phyloP scores from a whole-genome alignment of 1,139 yeast genomes.

The Candida anutae region DNA sequence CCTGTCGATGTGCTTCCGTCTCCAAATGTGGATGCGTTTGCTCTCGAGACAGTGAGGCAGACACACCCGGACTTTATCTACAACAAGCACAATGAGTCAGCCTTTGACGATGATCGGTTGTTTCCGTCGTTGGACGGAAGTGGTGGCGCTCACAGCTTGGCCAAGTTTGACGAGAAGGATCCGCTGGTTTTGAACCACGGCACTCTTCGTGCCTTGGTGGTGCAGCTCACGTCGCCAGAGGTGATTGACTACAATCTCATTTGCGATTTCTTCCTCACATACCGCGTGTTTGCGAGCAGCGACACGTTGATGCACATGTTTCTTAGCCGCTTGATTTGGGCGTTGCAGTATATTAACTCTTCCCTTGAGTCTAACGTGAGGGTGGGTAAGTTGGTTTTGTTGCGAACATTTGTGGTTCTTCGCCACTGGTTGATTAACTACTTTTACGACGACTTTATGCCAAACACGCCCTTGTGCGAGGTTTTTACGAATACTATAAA shows the following conservation, averaged over 20 bases:
- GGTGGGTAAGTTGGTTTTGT: slow-evolving; percentile 61
- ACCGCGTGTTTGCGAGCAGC: slow-evolving; percentile 59
- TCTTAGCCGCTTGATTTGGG: slow-evolving; percentile 66
- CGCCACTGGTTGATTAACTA: slow-evolving; percentile 86
- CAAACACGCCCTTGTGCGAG: slow-evolving; percentile 38
- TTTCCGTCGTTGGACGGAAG: slow-evolving; percentile 24
- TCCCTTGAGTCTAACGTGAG: slow-evolving; percentile 26
- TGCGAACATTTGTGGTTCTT: slow-evolving; percentile 78
- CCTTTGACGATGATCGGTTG: slow-evolving; percentile 30
- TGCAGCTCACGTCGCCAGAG: slow-evolving; percentile 72
- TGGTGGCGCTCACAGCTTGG: slow-evolving; percentile 16
- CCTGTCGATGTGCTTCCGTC: too few species aligned
- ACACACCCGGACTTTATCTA: slow-evolving; percentile 22
- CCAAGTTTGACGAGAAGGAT: slow-evolving; percentile 28
- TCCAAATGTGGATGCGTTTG: too few species aligned
- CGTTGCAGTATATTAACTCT: slow-evolving; percentile 42
- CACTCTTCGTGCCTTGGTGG: slow-evolving; percentile 49
- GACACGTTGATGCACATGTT: slow-evolving; percentile 53
- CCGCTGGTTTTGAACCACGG: slow-evolving; percentile 33
- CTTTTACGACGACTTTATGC: slow-evolving; percentile 60
- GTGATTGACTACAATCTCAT: slow-evolving; percentile 70
- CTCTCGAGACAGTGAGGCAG: too few species aligned
- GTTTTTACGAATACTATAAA: slow-evolving; percentile 45
- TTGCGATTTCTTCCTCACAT: slow-evolving; percentile 82
- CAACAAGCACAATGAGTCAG: slow-evolving; percentile 33